Evolutionary conservation across 768 basidiomycete species (phyloP).

Genomic region (Hebeloma cylindrosporum): DNA sequence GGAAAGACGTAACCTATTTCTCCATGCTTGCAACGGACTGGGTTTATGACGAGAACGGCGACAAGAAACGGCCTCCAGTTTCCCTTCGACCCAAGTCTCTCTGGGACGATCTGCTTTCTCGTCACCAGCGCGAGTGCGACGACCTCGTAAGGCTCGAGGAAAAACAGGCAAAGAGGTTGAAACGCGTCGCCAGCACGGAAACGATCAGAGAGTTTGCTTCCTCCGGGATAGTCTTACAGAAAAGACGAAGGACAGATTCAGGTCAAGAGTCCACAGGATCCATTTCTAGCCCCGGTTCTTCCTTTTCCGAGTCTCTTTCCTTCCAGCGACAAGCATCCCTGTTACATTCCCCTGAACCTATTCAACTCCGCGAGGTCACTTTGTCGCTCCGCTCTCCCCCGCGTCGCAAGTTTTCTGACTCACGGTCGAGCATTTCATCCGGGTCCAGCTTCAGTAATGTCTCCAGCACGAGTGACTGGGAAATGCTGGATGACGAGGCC

Average conservation of each 20-base stretch:
- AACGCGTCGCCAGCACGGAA: constrained; percentile 40
- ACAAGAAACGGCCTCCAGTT: constrained; percentile 10
- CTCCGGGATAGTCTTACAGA: too few relatives aligned
- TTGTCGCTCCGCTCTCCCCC: too few relatives aligned
- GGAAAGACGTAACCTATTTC: constrained; percentile 62
- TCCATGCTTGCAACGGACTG: constrained; percentile 66
- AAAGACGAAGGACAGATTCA: too few relatives aligned
- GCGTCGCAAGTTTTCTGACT: not conserved
- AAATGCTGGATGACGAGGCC: constrained; percentile 2
- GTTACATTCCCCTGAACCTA: too few relatives aligned
- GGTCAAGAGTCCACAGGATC: too few relatives aligned
- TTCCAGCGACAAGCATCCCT: too few relatives aligned
- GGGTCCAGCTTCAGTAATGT: constrained; percentile 10
- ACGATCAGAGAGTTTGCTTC: constrained; percentile 37
- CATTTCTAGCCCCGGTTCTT: too few relatives aligned
- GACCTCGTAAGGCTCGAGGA: constrained; percentile 55
- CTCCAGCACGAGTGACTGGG: constrained; percentile 8
- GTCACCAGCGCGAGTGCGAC: constrained; percentile 59
- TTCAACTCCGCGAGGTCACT: too few relatives aligned
- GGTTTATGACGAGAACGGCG: constrained; percentile 28
- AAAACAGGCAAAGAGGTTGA: constrained; percentile 27
- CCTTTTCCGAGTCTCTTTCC: too few relatives aligned
- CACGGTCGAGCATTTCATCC: not conserved
- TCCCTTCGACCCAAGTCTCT: constrained; percentile 37
- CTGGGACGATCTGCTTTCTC: constrained; percentile 63